Evolutionary conservation across 495 filamentous ascomycete genomes (phyloP).

Genomic region (Tuber borchii): DNA sequence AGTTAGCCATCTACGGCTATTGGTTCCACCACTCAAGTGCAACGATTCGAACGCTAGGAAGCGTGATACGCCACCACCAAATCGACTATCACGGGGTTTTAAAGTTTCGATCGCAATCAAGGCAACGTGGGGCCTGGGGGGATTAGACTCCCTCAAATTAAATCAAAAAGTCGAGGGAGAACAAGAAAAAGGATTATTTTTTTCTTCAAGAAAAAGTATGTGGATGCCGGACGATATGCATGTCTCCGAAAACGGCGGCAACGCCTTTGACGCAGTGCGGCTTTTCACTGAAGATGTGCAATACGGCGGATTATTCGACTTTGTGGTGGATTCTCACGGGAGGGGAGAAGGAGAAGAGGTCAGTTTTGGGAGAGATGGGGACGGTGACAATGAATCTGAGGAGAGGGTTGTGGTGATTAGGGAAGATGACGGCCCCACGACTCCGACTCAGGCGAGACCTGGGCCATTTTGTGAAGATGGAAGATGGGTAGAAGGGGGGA

Average conservation of each 20-base stretch:
- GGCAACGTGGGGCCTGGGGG: constrained; percentile 19
- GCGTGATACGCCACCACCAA: neutral
- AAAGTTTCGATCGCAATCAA: constrained; percentile 18
- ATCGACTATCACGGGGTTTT: neutral
- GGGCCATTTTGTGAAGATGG: neutral
- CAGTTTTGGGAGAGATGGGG: constrained; percentile 24
- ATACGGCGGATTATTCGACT: constrained; percentile 36
- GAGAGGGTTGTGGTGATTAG: neutral
- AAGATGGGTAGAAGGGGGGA: neutral
- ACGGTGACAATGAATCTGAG: neutral
- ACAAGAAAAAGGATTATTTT: constrained; percentile 6
- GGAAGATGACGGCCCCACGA: neutral
- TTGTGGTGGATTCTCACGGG: constrained; percentile 30
- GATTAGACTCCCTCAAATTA: constrained; percentile 35
- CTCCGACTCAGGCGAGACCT: neutral
- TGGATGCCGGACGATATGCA: constrained; percentile 38
- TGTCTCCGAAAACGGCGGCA: constrained; percentile 31
- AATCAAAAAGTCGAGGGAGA: constrained; percentile 12
- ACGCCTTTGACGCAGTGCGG: constrained; percentile 35
- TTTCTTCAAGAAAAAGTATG: constrained; percentile 9
- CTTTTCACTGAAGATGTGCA: constrained; percentile 30
- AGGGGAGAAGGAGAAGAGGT: constrained; percentile 27
- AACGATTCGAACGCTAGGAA: neutral
- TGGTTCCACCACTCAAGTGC: neutral
- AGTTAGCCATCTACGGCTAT: constrained; percentile 2